phyloP scores from a whole-genome alignment of 2,329 filamentous ascomycete genomes.

The Cercospora berteroae region DNA sequence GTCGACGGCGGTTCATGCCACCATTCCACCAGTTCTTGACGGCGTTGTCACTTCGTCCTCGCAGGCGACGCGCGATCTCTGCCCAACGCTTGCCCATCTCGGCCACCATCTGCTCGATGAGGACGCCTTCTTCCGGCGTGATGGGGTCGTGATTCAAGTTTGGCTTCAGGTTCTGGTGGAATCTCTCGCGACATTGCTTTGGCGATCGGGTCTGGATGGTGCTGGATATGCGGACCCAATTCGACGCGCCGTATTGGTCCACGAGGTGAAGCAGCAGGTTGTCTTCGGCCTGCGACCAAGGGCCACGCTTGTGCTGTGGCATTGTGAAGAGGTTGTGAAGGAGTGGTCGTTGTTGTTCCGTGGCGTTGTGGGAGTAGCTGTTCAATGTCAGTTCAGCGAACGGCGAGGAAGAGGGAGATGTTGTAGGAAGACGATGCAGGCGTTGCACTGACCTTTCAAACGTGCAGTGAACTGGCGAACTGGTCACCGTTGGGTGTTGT shows the following conservation, averaged over 20 bases:
- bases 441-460: slow-evolving; percentile 22
- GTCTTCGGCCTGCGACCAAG: slow-evolving; percentile 80
- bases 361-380: slow-evolving; percentile 14
- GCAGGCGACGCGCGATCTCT: slow-evolving; percentile 78
- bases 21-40: slow-evolving; percentile 99
- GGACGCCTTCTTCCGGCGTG: slow-evolving; percentile 68
- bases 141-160: slow-evolving; percentile 77
- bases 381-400: slow-evolving; percentile 7
- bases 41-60: slow-evolving; percentile 87
- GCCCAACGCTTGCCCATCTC: slow-evolving; percentile 88
- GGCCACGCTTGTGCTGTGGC: slow-evolving; percentile 67
- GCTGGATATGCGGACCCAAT: slow-evolving; percentile 86
- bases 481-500: slow-evolving; percentile 21
- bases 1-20: slow-evolving; percentile 73
- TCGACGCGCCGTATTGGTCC: slow-evolving; percentile 68
- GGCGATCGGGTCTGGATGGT: slow-evolving; percentile 75
- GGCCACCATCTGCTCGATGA: slow-evolving; percentile 74
- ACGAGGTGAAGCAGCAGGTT: slow-evolving; percentile 68
- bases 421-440: slow-evolving; percentile 14
- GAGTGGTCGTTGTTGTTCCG: neutral
- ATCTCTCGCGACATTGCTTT: slow-evolving; percentile 93
- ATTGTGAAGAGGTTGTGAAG: slow-evolving; percentile 28
- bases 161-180: slow-evolving; percentile 87
- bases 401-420: slow-evolving; percentile 3
- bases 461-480: slow-evolving; percentile 13